Evolutionary conservation across 2,329 filamentous ascomycete genomes (phyloP).

Genomic region (Coniochaeta sp.): DNA sequence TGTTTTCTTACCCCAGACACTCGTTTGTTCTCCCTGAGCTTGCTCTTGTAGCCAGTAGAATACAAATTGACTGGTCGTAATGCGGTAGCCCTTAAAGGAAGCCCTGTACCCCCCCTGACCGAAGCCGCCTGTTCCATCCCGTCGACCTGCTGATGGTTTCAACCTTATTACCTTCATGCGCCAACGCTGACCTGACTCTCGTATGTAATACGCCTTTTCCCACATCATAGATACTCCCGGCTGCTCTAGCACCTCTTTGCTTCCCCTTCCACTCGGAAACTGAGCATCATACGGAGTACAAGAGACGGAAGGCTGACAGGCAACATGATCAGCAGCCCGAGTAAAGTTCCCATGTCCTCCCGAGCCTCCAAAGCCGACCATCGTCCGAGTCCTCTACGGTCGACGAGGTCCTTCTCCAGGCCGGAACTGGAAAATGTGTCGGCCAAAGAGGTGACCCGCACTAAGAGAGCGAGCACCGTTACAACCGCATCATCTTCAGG

Average conservation of each 20-base stretch:
- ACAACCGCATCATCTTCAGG: conserved; percentile 28
- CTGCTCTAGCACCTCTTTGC: neutral
- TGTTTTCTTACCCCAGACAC: neutral
- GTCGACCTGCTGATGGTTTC: neutral
- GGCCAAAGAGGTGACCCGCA: conserved; percentile 13
- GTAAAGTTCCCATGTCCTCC: neutral
- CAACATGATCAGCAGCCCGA: neutral
- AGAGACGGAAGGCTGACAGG: neutral
- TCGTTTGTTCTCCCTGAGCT: neutral
- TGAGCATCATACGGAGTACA: neutral
- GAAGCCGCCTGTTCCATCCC: neutral
- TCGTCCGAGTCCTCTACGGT: conserved; percentile 19
- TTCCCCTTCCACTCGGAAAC: neutral
- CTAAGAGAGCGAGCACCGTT: conserved; percentile 41
- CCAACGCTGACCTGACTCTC: neutral
- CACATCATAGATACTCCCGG: neutral
- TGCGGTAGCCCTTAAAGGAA: too few species aligned
- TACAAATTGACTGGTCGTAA: too few species aligned
- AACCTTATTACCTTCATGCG: conserved; percentile 2
- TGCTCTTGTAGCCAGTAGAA: too few species aligned
- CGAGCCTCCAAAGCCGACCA: conserved; percentile 12
- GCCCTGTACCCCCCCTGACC: too few species aligned
- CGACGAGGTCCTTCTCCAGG: conserved; percentile 19
- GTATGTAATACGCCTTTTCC: neutral
- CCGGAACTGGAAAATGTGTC: conserved; percentile 10